Base-by-base conservation (phyloP, 2,329 filamentous ascomycete genomes). In the Exophiala dermatitidis region DNA sequence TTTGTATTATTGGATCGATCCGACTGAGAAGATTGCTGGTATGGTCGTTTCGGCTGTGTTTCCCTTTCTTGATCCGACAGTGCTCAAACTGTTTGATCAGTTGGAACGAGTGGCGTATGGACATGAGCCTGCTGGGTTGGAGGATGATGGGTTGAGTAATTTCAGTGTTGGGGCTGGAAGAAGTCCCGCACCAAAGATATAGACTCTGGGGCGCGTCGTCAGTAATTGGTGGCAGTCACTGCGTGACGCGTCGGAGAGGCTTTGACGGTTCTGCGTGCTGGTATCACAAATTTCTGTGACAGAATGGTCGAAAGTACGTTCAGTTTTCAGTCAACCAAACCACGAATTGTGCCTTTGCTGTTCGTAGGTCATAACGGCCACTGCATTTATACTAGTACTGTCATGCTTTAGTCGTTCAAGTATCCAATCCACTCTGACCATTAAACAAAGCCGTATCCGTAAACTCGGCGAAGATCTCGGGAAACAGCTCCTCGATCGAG, bases 1-100 rank as follows among this genome's bases (percentile, higher is more conserved):
- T 38, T 28, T 58, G 46, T 62, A 58, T 45, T 62, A 58, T 46
- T 61, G 58, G 58, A 48, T 62, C 29, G 60, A 62, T 46, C 52
- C 53, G 1, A 36, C 9, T n/a, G 30, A 36, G 6, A 52, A 47
- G 4, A 46, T 54, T 4, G 54, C 55, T 1, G 60, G 60, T 26
- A 54, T 61, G 44, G 48, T 59, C 1, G 33, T 30, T 26, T 48
- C 56, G 4, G 44, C 7, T 3, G 34, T 59, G 12, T 36, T 58
- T 10, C 58, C 60, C 1, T 62, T 62, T 19, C 31, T 59, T n/a
- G 44, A 62, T 19, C 34, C 40, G 4, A 42, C 37, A 5, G 44
- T 56, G 5, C 40, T 61, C 30, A 46, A 48, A 12, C 30, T 62
- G 33, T 59, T 57, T 38, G 60, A 59, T 40, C 37, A 53, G 44